Evolutionary conservation across 768 basidiomycete species (phyloP), one percentile per base, ranked within the genome.

Genomic region (Panus rudis): DNA sequence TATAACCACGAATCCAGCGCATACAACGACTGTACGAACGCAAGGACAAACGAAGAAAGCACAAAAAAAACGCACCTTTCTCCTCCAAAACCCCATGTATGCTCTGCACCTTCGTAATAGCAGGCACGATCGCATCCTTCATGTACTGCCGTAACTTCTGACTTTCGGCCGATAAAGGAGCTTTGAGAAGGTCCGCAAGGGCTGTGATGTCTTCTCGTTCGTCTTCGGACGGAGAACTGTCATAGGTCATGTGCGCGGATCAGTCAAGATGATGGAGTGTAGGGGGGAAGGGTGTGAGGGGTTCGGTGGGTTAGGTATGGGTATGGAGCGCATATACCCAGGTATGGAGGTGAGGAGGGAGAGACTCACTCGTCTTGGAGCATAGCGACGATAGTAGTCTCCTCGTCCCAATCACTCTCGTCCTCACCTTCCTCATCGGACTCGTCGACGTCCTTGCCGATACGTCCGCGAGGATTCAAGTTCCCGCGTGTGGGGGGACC

Each of bases 1-100:
- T 27, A 48, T 33, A 41, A n/a, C n/a, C n/a, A n/a, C n/a, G n/a
- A n/a, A n/a, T n/a, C n/a, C n/a, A n/a, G n/a, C n/a, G n/a, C n/a
- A n/a, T n/a, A n/a, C n/a, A n/a, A n/a, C n/a, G n/a, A n/a, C n/a
- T n/a, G n/a, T n/a, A n/a, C n/a, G n/a, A n/a, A n/a, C n/a, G n/a
- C n/a, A n/a, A n/a, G n/a, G n/a, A n/a, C n/a, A n/a, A n/a, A n/a
- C n/a, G n/a, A n/a, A n/a, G 25, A 21, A 41, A 19, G 17, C 32
- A 38, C 24, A 14, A 21, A 16, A 10, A 24, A n/a, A 10, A 43
- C 52, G n/a, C 12, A 60, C 58, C 54, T 48, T 67, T 54, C 24
- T 57, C 48, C 20, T 63, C 62, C 25, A 71, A 40, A 20, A 47
- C 47, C 12, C 55, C 59, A 49, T 71, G 70, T 41, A 64, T 53